Evolutionary conservation across 2,329 filamentous ascomycete species (phyloP).

Genomic region (Tolypocladium sp.): DNA sequence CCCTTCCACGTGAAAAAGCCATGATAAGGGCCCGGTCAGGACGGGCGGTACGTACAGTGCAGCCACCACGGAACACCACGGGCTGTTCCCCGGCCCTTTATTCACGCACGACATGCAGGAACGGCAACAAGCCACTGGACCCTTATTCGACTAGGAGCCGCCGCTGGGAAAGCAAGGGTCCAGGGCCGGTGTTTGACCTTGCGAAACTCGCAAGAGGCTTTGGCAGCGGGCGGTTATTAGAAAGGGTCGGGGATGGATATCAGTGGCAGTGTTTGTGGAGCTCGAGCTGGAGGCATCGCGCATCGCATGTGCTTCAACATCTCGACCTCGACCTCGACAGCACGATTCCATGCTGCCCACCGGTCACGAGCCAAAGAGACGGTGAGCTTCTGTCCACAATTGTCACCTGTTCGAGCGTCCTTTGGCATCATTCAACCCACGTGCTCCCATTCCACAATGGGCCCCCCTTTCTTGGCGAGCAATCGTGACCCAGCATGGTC

Average conservation of each 20-base stretch:
- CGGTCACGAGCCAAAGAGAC: neutral
- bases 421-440: neutral
- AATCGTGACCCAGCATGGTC: neutral
- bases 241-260: neutral
- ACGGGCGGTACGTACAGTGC: neutral
- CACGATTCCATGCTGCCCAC: neutral
- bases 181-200: neutral
- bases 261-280: neutral
- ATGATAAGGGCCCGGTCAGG: neutral
- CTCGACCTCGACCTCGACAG: no score
- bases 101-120: neutral
- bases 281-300: no score
- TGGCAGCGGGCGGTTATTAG: neutral
- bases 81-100: neutral
- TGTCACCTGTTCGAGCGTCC: neutral
- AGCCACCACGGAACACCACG: neutral
- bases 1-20: neutral
- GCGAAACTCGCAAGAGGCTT: neutral
- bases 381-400: neutral
- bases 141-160: neutral
- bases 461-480: neutral
- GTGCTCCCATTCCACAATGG: neutral
- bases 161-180: neutral
- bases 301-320: no score
- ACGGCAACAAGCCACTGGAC: neutral